Conservation (phyloP, 148 eudicot species). For the Spergularia bocconei region DNA sequence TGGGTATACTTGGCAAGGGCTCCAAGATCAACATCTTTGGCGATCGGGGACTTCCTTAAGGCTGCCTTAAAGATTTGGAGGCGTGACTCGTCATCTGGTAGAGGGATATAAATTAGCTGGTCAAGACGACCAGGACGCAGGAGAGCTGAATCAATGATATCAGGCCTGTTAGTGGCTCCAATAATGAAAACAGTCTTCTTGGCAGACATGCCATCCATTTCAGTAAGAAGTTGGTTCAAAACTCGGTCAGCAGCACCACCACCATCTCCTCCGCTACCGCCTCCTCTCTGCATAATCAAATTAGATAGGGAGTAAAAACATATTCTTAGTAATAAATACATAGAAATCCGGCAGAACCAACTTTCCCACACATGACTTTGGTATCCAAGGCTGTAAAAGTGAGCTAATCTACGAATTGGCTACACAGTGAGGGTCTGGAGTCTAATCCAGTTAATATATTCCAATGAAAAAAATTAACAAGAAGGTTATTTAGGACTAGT, state of each 20-base stretch:
- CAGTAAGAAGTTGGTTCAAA: constrained; percentile 78
- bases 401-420: too few relatives aligned
- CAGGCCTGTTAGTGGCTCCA: constrained; percentile 91
- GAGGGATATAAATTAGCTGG: constrained; percentile 82
- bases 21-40: constrained; percentile 69
- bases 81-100: constrained; percentile 88
- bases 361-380: too few relatives aligned
- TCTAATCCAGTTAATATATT: too few relatives aligned
- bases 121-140: constrained; percentile 88
- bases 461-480: too few relatives aligned
- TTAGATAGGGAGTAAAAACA: neutral
- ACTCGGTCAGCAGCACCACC: constrained; percentile 95
- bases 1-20: constrained; percentile 90
- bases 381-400: too few relatives aligned
- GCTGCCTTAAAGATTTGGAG: constrained; percentile 67
- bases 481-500: too few relatives aligned
- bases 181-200: constrained; percentile 88
- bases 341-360: too few relatives aligned
- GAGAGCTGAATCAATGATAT: constrained; percentile 82
- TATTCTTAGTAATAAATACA: too few relatives aligned
- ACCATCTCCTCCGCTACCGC: constrained; percentile 71
- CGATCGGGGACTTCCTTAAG: constrained; percentile 74
- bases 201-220: constrained; percentile 94
- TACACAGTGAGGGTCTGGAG: too few relatives aligned
- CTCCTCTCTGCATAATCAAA: constrained; percentile 55